Evolutionary conservation across 2,329 filamentous ascomycete genomes (phyloP), one percentile per base, ranked within the genome.

Genomic region (Pseudogymnoascus sp.): DNA sequence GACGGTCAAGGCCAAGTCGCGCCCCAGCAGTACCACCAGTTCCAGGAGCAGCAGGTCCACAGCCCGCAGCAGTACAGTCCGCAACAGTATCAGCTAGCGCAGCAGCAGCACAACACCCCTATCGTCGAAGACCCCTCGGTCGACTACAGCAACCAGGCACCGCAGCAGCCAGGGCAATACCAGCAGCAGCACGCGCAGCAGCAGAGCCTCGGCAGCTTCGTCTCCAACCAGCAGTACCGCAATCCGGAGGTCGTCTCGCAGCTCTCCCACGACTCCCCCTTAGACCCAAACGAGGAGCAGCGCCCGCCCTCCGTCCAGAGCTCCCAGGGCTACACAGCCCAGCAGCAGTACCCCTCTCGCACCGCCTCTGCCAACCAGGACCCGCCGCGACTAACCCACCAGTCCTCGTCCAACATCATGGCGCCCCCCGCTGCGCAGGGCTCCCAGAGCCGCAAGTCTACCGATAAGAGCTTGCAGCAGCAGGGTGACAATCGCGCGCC

Each of bases 191-290:
- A 73, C 63, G 73, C 73, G 62, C 75, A 65, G 43, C 69, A 66
- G 63, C 69, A 41, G 10, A 65, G 65, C 41, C 69, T 75, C 60
- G 69, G 71, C 65, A 73, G 39, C 60, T 71, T 67, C 70, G 68
- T 71, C 60, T 65, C 64, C 54, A 78, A 79, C 67, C 76, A 75
- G 61, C 68, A 67, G 19, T 36, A 36, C 39, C 77, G 77, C 64
- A 86, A 85, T 70, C 76, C 83, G 28, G 85, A 88, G 73, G 85
- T 84, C 4, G 74, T 85, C 39, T 87, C 85, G 6, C 84, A 87
- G 73, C 73, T 85, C 68, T 88, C 85, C 71, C 80, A 83, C 78
- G 85, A 88, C 65, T 86, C 84, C 36, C 81, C 81, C 37, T 73
- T 80, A 13, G 68, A 73, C 16, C 70, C 68, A 60, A 63, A 68